Conservation (phyloP, 169 alveolate genomes). For the Blepharisma undulans region DNA sequence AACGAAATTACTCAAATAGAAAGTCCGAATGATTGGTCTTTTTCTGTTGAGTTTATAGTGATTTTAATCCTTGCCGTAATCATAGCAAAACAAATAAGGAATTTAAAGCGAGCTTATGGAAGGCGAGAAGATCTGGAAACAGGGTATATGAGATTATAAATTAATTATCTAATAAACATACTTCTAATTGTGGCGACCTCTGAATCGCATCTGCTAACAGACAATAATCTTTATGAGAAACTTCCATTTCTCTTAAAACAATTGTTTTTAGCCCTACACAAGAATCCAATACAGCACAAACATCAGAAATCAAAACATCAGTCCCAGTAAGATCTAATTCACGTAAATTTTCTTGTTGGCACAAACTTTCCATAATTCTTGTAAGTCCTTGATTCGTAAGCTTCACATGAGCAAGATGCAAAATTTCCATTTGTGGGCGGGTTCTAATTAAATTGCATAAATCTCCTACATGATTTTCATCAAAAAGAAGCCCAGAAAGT, state of each 20-base stretch:
- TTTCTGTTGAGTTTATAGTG: neutral
- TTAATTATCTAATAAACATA: constrained; percentile 28
- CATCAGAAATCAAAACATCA: neutral
- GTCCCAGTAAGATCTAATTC: constrained; percentile 20
- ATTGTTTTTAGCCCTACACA: neutral
- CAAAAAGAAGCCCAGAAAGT: neutral
- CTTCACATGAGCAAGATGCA: constrained; percentile 5
- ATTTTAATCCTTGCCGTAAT: neutral
- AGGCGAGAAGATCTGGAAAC: neutral
- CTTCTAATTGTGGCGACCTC: constrained; percentile 23
- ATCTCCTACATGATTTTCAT: neutral
- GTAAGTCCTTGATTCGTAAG: neutral
- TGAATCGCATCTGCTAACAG: neutral
- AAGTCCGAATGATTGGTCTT: neutral
- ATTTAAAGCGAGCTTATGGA: neutral
- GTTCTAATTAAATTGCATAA: neutral
- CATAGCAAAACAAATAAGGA: neutral
- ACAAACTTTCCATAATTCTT: neutral
- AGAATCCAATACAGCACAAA: neutral
- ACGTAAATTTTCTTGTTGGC: neutral
- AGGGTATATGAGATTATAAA: neutral
- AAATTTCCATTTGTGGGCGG: neutral
- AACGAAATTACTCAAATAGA: neutral
- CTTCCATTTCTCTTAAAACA: constrained; percentile 6
- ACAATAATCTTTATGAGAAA: neutral